Evolutionary conservation across 345 rosid genomes (phyloP).

Genomic region (Iberis pinnata): DNA sequence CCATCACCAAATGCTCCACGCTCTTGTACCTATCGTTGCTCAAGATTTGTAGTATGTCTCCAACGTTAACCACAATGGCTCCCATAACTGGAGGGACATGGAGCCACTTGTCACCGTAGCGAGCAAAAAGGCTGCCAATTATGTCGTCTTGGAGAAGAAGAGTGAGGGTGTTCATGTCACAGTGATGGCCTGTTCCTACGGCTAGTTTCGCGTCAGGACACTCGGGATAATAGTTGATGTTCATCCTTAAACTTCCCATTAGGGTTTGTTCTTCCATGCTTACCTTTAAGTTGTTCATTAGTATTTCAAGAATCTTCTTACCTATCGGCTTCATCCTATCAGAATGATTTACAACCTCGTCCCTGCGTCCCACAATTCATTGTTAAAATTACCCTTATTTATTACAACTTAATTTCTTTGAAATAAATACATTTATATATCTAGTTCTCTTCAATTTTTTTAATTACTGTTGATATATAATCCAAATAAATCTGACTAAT

Average conservation of each 20-base stretch:
- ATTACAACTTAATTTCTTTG: no score
- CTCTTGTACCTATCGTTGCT: conserved; percentile 26
- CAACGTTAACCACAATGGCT: conserved; percentile 22
- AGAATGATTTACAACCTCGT: conserved; percentile 31
- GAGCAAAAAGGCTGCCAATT: conserved; percentile 30
- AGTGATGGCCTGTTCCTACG: conserved; percentile 28
- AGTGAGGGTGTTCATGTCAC: conserved; percentile 24
- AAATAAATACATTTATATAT: no score
- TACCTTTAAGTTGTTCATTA: conserved; percentile 29
- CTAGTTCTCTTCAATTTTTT: no score
- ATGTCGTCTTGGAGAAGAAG: conserved; percentile 29
- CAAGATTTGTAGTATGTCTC: conserved; percentile 21
- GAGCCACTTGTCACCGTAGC: conserved; percentile 21
- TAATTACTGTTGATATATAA: no score
- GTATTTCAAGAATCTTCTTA: conserved; percentile 23
- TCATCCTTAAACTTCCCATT: conserved; percentile 25
- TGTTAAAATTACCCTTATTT: no score
- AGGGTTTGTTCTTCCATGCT: conserved; percentile 14
- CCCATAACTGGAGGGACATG: conserved; percentile 21
- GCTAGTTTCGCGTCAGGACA: conserved; percentile 32
- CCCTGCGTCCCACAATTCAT: conserved; percentile 27
- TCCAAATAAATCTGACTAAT: no score
- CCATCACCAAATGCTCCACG: conserved; percentile 19
- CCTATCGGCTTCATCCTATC: conserved; percentile 23
- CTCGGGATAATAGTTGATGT: conserved; percentile 29